Conservation (phyloP, 805 yeast genomes). For the Candida palmyrensis region DNA sequence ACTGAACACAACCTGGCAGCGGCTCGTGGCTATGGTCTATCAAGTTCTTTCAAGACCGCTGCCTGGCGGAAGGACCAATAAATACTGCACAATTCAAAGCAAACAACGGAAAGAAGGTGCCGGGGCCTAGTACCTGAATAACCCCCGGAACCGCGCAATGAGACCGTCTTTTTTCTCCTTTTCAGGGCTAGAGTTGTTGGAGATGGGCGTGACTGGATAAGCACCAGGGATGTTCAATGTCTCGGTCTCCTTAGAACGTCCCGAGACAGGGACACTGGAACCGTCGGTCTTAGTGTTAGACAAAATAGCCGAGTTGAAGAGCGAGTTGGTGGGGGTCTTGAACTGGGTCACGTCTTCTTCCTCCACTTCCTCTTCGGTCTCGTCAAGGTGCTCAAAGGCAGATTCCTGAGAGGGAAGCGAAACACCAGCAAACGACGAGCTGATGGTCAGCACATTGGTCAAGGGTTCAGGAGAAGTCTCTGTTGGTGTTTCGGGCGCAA, state of each 20-base stretch:
- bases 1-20: no score
- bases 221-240: constrained; percentile 14
- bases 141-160: constrained; percentile 26
- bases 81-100: no score
- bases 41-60: no score
- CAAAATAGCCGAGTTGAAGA: constrained; percentile 10
- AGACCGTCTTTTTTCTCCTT: constrained; percentile 19
- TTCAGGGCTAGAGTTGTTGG: background rate
- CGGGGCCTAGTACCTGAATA: constrained; percentile 22
- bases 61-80: no score
- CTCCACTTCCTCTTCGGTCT: constrained; percentile 4
- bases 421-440: constrained; percentile 35
- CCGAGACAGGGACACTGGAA: constrained; percentile 1
- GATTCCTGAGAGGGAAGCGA: constrained; percentile 20
- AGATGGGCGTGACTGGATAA: constrained; percentile 9
- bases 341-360: constrained; percentile 13
- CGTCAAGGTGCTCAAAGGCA: constrained; percentile 10
- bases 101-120: no score
- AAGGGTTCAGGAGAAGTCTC: constrained; percentile 2
- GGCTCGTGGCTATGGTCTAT: no score
- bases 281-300: background rate
- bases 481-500: constrained; percentile 6
- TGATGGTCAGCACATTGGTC: constrained; percentile 23
- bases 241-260: background rate
- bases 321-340: constrained; percentile 21